These are phyloP conservation scores for Pythium utonaiense DNA, from an alignment of 352 stramenopile genomes.

Conservation along the genomic window DNA sequence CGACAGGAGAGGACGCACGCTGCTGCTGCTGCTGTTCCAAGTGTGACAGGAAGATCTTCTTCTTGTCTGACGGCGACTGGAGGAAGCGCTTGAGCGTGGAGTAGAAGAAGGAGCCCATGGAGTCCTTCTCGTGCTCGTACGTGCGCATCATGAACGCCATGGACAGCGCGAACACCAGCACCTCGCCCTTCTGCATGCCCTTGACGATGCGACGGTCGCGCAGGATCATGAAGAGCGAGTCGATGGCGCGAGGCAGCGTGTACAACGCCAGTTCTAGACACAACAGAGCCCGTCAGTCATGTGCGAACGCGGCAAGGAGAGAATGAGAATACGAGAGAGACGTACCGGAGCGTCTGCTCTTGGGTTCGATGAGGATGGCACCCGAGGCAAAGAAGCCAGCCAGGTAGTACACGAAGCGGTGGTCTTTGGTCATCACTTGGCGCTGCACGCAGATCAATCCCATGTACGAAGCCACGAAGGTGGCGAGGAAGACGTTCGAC, in stretches of 20 bases:
- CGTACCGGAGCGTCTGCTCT: slow-evolving; percentile 72
- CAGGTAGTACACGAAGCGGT: slow-evolving; percentile 78
- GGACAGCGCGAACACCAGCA: slow-evolving; percentile 70
- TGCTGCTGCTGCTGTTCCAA: slow-evolving; percentile 20
- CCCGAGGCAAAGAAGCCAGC: slow-evolving; percentile 53
- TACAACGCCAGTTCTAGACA: slow-evolving; percentile 84
- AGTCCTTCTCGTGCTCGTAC: slow-evolving; percentile 77
- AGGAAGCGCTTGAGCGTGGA: slow-evolving; percentile 76
- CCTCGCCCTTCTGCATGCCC: slow-evolving; percentile 66
- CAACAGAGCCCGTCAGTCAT: neutral
- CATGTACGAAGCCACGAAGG: slow-evolving; percentile 72
- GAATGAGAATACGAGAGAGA: too few species aligned
- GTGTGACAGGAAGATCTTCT: slow-evolving; percentile 47
- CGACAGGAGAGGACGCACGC: too few species aligned
- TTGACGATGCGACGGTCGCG: slow-evolving; percentile 62
- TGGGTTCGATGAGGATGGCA: slow-evolving; percentile 77
- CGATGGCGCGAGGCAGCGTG: slow-evolving; percentile 66
- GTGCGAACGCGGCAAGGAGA: too few species aligned
- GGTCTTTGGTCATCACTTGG: slow-evolving; percentile 47
- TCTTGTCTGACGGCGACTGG: slow-evolving; percentile 69
- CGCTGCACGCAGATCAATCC: slow-evolving; percentile 61
- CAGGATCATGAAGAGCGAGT: slow-evolving; percentile 77
- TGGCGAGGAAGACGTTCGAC: slow-evolving; percentile 74
- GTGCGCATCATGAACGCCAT: slow-evolving; percentile 85
- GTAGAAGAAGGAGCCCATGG: slow-evolving; percentile 60